Evolutionary conservation across 1,284 basidiomycete species (phyloP), one percentile per base, ranked within the genome.

Genomic region (Tylopilus orsonianus): DNA sequence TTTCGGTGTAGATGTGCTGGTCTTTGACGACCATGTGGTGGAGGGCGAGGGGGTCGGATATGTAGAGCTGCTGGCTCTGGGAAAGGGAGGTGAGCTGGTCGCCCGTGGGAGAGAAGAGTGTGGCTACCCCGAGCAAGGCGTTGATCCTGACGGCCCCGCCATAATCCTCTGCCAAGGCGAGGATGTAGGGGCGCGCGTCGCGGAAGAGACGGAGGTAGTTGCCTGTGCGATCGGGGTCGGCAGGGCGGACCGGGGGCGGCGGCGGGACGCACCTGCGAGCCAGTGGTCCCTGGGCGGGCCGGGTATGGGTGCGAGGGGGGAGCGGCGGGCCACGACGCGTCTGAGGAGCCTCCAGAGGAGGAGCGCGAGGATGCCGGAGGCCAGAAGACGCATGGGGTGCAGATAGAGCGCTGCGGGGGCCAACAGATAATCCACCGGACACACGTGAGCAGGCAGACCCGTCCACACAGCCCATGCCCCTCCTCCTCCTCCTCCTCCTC

Each of bases 1-100:
- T 76, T 53, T 78, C 78, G 41, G 78, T 77, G 42, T 75, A 79
- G 8, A 73, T 64, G 49, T 77, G 70, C 53, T 75, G 72, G 33
- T 78, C 78, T 52, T 74, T 78, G 18, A 73, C 50, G 6, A 77
- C 55, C 27, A 79, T 74, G 40, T 68, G 68, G 39, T 75, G 70
- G 9, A 80, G 59, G 3, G 76, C 74, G 9, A 62, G 65, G 5
- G 78, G 76, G 52, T 79, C 77, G 4, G 75, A 72, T 18, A 78
- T 59, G 54, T 77, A 79, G 14, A 80, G 65, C 55, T 73, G 64
- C 18, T 70, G 61, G 16, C 60, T 58, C 75, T 75, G 38, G 6
- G n/a, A 35, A 10, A 37, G 71, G 18, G 13, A 33, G 16, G 19
- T 42, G 32, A 49, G 53, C 14, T 2, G 7, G 10, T 30, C n/a